Evolutionary conservation across 1,284 basidiomycete species (phyloP).

Genomic region (Mycena citricolor): DNA sequence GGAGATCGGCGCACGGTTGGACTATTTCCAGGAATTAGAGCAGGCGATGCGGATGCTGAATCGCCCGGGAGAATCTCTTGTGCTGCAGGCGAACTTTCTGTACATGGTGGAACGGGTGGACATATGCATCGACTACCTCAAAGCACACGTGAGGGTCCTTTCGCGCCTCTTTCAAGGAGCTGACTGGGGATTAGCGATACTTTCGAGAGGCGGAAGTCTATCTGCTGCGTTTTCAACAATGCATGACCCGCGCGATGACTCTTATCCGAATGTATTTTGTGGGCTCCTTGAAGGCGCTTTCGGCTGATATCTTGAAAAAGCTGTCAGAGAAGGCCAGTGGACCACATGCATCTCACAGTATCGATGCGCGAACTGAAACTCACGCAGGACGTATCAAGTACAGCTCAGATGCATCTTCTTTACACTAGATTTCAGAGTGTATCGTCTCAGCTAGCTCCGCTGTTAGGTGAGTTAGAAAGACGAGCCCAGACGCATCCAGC

Average conservation of each 20-base stretch:
- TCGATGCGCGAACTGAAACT: not conserved
- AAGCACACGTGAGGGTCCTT: slow-evolving; percentile 67
- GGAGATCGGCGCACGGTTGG: slow-evolving; percentile 72
- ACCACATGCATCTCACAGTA: not conserved
- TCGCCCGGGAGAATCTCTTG: slow-evolving; percentile 86
- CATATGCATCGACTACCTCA: slow-evolving; percentile 87
- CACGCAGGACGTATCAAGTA: slow-evolving; percentile 73
- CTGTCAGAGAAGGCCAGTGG: slow-evolving; percentile 74
- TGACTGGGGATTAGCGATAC: slow-evolving; percentile 59
- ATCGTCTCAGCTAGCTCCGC: slow-evolving; percentile 68
- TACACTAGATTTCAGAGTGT: slow-evolving; percentile 85
- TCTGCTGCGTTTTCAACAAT: slow-evolving; percentile 90
- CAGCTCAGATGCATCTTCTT: slow-evolving; percentile 80
- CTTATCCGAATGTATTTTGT: slow-evolving; percentile 94
- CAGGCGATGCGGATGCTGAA: slow-evolving; percentile 88
- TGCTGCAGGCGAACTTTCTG: slow-evolving; percentile 85
- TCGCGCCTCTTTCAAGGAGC: not conserved
- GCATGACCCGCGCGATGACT: slow-evolving; percentile 94
- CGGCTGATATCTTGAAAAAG: slow-evolving; percentile 71
- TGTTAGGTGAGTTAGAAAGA: slow-evolving; percentile 83
- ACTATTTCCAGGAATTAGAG: slow-evolving; percentile 92
- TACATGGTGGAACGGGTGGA: slow-evolving; percentile 93
- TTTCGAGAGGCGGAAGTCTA: slow-evolving; percentile 91
- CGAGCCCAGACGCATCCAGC: slow-evolving; percentile 71
- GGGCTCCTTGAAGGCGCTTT: slow-evolving; percentile 73